Base-by-base conservation (phyloP, 768 basidiomycete genomes). In the Hygrocybe punicea region DNA sequence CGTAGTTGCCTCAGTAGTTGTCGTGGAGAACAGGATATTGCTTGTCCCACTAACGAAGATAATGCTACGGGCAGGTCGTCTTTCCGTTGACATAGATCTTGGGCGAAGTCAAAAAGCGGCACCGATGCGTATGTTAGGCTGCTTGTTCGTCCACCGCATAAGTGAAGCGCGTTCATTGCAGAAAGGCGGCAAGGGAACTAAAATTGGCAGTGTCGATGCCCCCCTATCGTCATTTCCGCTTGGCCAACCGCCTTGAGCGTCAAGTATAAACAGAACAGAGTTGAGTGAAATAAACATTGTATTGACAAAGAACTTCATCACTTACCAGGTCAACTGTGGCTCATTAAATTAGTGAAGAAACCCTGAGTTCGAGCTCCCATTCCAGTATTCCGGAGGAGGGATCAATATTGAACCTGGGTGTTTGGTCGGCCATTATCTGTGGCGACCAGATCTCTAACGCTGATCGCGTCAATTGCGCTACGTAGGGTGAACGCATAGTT, bases 21-120 rank as follows among this genome's bases (percentile, higher is more conserved):
- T 63, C 19, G 79, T 77, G 42, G 77, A 71, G 56, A 84, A 80
- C 19, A 83, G 65, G 39, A 83, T 65, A 64, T 83, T 84, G 62
- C 80, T 81, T 21, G 81, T 83, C 34, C 84, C 81, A 57, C 77
- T 79, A 67, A 84, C 82, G 60, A 83, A 83, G 49, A 84, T 81
- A 63, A 84, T 73, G 47, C 61, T 74, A 24, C 80, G 75, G 44
- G 63, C 61, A 68, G 11, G 69, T 81, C 2, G 81, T 80, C 65
- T 78, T 72, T 24, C 82, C 81, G 58, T 84, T 84, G 42, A 85
- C 81, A 23, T 68, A 76, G 42, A 84, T 68, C 34, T 70, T 63
- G 34, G 79, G 70, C 5, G 81, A 83, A 21, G 56, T 71, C 63
- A 5, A 67, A 70, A 51, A 68, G 62, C 21, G 74, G 73, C 40